Evolutionary conservation across 805 yeast genomes (phyloP).

Genomic region (Starmerella sirachaensis): DNA sequence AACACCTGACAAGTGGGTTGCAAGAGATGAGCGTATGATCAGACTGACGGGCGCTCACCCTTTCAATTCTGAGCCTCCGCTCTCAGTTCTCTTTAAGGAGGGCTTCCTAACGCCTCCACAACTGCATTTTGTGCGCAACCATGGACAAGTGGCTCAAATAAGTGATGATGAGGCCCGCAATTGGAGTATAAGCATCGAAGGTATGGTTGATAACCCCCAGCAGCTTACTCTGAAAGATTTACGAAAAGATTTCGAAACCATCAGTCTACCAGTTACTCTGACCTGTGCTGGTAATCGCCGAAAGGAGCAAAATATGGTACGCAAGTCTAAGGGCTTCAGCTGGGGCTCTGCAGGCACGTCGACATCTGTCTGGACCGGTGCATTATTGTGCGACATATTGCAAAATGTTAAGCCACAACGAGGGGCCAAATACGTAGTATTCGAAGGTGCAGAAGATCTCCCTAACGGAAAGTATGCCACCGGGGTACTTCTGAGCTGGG

Average conservation of each 20-base stretch:
- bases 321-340: conserved; percentile 29
- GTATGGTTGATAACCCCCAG: conserved; percentile 27
- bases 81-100: conserved; percentile 23
- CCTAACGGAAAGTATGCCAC: conserved; percentile 26
- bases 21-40: conserved; percentile 27
- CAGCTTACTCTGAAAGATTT: conserved; percentile 23
- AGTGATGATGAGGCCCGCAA: conserved; percentile 21
- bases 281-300: conserved; percentile 32
- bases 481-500: conserved; percentile 28
- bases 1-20: conserved; percentile 28
- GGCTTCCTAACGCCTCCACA: conserved; percentile 29
- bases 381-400: conserved; percentile 26
- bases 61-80: conserved; percentile 29
- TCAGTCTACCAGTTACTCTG: conserved; percentile 29
- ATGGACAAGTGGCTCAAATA: conserved; percentile 28
- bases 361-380: conserved; percentile 31
- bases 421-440: conserved; percentile 27
- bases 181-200: conserved; percentile 28
- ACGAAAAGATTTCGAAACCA: conserved; percentile 24
- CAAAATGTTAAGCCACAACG: conserved; percentile 24
- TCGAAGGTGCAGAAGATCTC: conserved; percentile 29
- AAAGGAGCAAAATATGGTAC: conserved; percentile 30
- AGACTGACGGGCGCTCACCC: conserved; percentile 30
- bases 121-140: conserved; percentile 31
- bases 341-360: conserved; percentile 32